Conservation (phyloP, 495 filamentous ascomycete species). For the Parathielavia hyrcaniae region DNA sequence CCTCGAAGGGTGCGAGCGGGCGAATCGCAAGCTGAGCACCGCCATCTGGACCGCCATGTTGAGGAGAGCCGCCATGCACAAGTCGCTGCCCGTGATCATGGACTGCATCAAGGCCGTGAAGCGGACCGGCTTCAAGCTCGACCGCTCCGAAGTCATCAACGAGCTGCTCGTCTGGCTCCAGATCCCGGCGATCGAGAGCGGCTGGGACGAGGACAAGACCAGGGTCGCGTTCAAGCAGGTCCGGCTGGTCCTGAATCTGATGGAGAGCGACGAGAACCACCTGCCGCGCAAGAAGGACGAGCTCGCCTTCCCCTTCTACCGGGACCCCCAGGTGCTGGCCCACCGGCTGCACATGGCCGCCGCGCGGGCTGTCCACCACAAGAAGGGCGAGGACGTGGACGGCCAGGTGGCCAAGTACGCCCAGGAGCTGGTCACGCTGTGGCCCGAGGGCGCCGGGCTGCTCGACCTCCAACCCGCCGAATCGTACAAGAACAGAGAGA, state of each 20-base stretch:
- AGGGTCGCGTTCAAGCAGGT: constrained; percentile 40
- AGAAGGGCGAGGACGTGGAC: constrained; percentile 23
- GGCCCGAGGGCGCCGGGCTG: constrained; percentile 33
- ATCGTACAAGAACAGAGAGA: constrained; percentile 15
- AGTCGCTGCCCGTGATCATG: constrained; percentile 45
- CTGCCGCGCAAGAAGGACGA: constrained; percentile 8
- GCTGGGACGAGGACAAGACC: constrained; percentile 36
- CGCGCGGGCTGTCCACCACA: constrained; percentile 25
- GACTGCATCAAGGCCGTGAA: constrained; percentile 45
- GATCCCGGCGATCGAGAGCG: constrained; percentile 37
- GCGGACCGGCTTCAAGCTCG: constrained; percentile 48
- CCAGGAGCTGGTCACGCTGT: constrained; percentile 31
- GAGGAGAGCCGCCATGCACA: constrained; percentile 35
- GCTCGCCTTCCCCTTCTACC: constrained; percentile 23
- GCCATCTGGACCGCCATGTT: constrained; percentile 38
- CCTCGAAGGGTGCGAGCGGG: constrained; percentile 45
- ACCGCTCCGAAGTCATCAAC: constrained; percentile 35
- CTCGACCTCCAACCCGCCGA: constrained; percentile 29
- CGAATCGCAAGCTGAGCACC: constrained; percentile 33
- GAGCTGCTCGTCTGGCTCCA: constrained; percentile 50
- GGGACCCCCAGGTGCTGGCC: constrained; percentile 37
- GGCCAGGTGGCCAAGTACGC: constrained; percentile 33
- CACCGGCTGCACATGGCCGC: constrained; percentile 39
- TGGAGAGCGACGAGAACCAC: constrained; percentile 46
- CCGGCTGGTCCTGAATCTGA: constrained; percentile 44